Conservation (phyloP, 2,329 filamentous ascomycete species). For the Ascocoryne sarcoides region DNA sequence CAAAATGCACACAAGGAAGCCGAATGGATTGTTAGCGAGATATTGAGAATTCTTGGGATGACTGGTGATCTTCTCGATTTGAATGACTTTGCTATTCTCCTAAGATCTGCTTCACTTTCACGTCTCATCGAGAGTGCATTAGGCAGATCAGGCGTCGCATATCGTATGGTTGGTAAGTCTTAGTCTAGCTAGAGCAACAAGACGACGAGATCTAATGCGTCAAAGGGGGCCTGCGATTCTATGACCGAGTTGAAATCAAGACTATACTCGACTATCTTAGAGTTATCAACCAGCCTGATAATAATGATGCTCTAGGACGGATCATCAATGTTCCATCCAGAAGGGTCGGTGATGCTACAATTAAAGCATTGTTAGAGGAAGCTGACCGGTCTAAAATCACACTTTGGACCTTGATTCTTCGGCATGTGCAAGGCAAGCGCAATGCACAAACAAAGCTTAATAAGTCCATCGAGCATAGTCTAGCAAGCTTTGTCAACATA, state of each 20-base stretch:
- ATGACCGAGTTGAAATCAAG: conserved; percentile 84
- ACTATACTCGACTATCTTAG: conserved; percentile 80
- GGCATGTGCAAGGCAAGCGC: conserved; percentile 42
- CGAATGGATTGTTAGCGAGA: conserved; percentile 80
- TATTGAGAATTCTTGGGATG: conserved; percentile 60
- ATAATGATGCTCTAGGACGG: conserved; percentile 76
- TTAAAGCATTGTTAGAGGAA: conserved; percentile 66
- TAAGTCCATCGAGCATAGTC: conserved; percentile 44
- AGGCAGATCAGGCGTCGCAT: conserved; percentile 72
- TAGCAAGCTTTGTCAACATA: conserved; percentile 49
- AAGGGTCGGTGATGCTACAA: conserved; percentile 70
- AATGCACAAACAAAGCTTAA: conserved; percentile 45
- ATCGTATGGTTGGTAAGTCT: conserved; percentile 71
- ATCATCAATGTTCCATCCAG: conserved; percentile 80
- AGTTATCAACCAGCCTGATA: conserved; percentile 73
- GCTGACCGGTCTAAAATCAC: conserved; percentile 61
- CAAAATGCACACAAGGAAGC: conserved; percentile 65
- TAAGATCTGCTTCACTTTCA: conserved; percentile 78
- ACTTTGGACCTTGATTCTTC: conserved; percentile 68
- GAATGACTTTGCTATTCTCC: conserved; percentile 75
- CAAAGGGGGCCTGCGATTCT: conserved; percentile 74
- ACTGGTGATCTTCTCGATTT: conserved; percentile 64
- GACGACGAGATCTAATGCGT: not conserved
- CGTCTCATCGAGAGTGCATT: conserved; percentile 78
- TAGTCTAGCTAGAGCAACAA: not conserved